Base-by-base conservation (phyloP, 768 basidiomycete genomes). In the Tricholoma furcatifolium region DNA sequence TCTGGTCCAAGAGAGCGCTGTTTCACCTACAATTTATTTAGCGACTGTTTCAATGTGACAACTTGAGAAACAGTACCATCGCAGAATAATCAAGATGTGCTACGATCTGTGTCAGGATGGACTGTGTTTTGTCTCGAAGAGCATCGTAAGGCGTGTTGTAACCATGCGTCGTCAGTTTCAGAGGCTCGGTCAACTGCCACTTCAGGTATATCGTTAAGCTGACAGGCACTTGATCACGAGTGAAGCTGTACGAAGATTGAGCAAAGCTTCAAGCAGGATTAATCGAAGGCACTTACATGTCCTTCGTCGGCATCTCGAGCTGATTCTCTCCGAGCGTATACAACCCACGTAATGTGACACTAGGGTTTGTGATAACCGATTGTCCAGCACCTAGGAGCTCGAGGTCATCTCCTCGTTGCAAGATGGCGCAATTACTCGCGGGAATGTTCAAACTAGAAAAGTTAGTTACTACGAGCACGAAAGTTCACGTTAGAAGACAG, bases 161-260 rank as follows among this genome's bases (percentile, higher is more conserved):
- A 18, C 91, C 91, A 64, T 93, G 91, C 0, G 83, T 87, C 0
- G 91, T 84, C 35, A 93, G 78, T 77, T 86, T 74, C 55, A 81
- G 67, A 1, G 78, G 74, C 60, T 79, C 75, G 6, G 72, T 73
- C 40, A 75, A 65, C 58, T 74, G 78, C 87, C 88, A 93, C 67
- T 92, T 91, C 45, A 93, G 75, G 64, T 91, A 93, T 56, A 93
- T 85, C 4, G 85, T 90, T 65, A 92, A 70, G 69, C 84, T 82
- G 54, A 91, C 91, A 23, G 91, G 91, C 8, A 91, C 91, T 71
- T 93, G 90, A 60, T 91, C 91, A 36, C 88, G 83, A 2, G 91
- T 91, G 68, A 88, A 92, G 59, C 88, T 88, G 32, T 1, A 55
- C 42, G 7, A 40, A 45, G 43, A 39, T 48, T 41, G 43, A 35